phyloP scores from a whole-genome alignment of 2,329 filamentous ascomycete species.

The Canariomyces notabilis region DNA sequence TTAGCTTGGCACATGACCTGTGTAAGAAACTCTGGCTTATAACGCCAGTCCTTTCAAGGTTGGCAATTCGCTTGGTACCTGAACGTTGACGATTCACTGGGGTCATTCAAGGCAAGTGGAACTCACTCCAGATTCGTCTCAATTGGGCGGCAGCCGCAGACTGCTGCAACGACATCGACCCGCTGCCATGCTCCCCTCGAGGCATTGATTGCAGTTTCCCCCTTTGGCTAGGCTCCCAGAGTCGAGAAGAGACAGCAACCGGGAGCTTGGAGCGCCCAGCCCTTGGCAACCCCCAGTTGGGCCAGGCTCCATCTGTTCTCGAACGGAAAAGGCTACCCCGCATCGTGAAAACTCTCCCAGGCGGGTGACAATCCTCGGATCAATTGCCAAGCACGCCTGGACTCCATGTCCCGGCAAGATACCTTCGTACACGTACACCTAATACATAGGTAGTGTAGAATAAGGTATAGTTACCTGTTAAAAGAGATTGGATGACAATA shows the following conservation, averaged over 20 bases:
- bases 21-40: background rate
- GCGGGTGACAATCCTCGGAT: conserved; percentile 19
- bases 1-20: conserved; percentile 14
- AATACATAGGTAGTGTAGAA: too few species aligned
- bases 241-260: conserved; percentile 1
- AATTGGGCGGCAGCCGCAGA: conserved; percentile 6
- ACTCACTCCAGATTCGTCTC: background rate
- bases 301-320: conserved; percentile 19
- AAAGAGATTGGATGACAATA: too few species aligned
- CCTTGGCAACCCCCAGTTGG: conserved; percentile 25
- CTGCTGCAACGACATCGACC: background rate
- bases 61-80: background rate
- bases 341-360: conserved; percentile 18
- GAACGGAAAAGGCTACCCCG: conserved; percentile 18
- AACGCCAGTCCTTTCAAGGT: background rate
- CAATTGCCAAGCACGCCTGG: too few species aligned
- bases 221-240: background rate
- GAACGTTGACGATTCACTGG: conserved; percentile 1
- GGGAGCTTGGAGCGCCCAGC: conserved; percentile 22
- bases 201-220: background rate
- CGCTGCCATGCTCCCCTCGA: conserved; percentile 1
- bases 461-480: too few species aligned
- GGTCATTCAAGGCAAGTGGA: background rate
- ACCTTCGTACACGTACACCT: too few species aligned
- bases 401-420: too few species aligned